These are phyloP conservation scores for Nepenthes gracilis DNA, from an alignment of 148 eudicot species.

Conservation along the genomic window DNA sequence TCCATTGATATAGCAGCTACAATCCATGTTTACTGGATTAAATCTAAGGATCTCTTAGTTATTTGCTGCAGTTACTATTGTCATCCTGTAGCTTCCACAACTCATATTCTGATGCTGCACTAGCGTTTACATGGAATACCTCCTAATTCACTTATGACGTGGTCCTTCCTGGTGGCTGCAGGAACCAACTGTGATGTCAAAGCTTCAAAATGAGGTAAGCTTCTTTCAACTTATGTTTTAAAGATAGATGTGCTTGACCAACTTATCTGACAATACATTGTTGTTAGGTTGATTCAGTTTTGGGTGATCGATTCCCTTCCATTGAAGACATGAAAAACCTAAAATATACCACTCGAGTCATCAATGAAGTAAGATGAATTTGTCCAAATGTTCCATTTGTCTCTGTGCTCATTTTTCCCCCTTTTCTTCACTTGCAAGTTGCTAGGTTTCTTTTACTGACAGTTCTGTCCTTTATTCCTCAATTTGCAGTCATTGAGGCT, in stretches of 20 bases:
- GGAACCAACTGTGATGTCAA: constrained; percentile 75
- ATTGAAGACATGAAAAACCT: constrained; percentile 94
- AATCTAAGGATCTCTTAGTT: too few relatives aligned
- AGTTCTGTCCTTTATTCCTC: not conserved
- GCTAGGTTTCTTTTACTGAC: not conserved
- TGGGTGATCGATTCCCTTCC: constrained; percentile 88
- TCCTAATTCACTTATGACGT: not conserved
- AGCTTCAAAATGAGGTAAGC: constrained; percentile 85
- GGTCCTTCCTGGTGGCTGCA: constrained; percentile 15
- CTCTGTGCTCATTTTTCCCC: not conserved
- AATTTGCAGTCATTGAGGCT: constrained; percentile 82
- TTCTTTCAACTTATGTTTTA: not conserved
- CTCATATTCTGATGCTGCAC: too few relatives aligned
- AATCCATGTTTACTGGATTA: too few relatives aligned
- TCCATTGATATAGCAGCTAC: too few relatives aligned
- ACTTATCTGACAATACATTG: not conserved
- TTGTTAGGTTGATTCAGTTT: constrained; percentile 76
- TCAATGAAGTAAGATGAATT: constrained; percentile 70
- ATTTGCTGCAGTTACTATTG: too few relatives aligned
- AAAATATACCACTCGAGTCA: constrained; percentile 82
- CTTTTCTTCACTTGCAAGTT: not conserved
- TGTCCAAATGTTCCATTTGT: not conserved
- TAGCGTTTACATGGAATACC: not conserved
- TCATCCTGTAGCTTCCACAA: too few relatives aligned
- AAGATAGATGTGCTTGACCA: not conserved